Percentiles rank a stretch among this genome's conserved stretches.
Evolutionary conservation across 495 filamentous ascomycete species (phyloP).

Genomic region (Staphylotrichum tortipilum): DNA sequence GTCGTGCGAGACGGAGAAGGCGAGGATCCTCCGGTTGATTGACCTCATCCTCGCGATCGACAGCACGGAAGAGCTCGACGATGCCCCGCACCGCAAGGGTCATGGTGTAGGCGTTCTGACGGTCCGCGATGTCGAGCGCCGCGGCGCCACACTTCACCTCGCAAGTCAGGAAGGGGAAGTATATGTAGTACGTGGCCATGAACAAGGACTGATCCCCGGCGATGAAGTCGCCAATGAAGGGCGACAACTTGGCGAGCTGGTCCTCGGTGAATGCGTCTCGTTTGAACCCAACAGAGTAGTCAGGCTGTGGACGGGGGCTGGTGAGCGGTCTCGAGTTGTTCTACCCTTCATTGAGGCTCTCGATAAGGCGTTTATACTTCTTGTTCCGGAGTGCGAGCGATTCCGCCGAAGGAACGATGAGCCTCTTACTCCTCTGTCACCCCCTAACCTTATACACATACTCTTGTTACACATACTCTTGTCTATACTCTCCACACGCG

Average conservation of each 20-base stretch:
- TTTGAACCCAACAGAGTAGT: background rate
- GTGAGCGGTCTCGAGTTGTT: background rate
- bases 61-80: constrained; percentile 25
- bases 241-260: constrained; percentile 32
- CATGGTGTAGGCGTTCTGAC: constrained; percentile 16
- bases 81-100: constrained; percentile 6
- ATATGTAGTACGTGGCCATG: background rate
- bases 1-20: constrained; percentile 40
- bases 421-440: too few relatives aligned
- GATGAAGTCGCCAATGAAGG: constrained; percentile 23
- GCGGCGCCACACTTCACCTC: constrained; percentile 25
- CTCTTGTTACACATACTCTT: too few relatives aligned
- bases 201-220: background rate
- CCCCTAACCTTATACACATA: too few relatives aligned
- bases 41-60: constrained; percentile 31
- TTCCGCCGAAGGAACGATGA: too few relatives aligned
- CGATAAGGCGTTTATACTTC: background rate
- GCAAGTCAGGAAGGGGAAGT: constrained; percentile 15
- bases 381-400: background rate
- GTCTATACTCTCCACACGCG: too few relatives aligned
- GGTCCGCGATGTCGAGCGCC: constrained; percentile 19
- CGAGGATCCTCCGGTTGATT: constrained; percentile 34
- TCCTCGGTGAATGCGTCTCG: constrained; percentile 33
- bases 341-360: background rate
- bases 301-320: background rate